Base-by-base conservation (phyloP, 2,329 filamentous ascomycete species). In the Fusarium subtropicale region DNA sequence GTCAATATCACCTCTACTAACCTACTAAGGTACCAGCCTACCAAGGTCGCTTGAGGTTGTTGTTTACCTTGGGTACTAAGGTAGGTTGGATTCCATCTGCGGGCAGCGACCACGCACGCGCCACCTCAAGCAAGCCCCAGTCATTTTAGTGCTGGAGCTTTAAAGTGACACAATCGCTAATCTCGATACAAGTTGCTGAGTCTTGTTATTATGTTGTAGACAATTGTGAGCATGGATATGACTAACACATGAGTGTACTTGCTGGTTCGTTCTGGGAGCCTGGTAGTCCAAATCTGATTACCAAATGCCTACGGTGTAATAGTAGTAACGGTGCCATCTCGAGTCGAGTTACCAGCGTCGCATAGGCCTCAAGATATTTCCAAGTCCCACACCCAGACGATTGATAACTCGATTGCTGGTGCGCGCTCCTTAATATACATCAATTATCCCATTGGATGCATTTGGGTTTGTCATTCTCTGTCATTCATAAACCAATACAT, bases 91-190 rank as follows among this genome's bases (percentile, higher is more conserved):
- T 46, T 57, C 36, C 36, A 39, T 39, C 46, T 51, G 63, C 52
- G 47, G 52, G 47, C 55, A 67, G 67, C 58, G 64, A 70, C 42
- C 61, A 67, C 45, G 50, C 64, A 71, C 60, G 60, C 68, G 46
- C 60, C 66, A 69, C 55, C 28, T 30, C 28, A 30, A 42, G 31
- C 55, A 36, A 44, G 50, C 52, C 66, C 56, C 33, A 30, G 61
- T 56, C 48, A 20, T 46, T 56, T 54, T 54, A 65, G 60, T 68
- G 51, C 34, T 45, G 42, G 45, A 50, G 46, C 52, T 56, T 53
- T 31, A 20, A 42, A 51, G 55, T 33, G 46, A 50, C 41, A 60
- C 39, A 54, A 22, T 68, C 36, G 30, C 50, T 63, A 56, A 39
- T 56, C 59, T 45, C 41, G 34, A 34, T 30, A 26, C 34, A 36